Evolutionary conservation across 2,329 filamentous ascomycete species (phyloP).

Genomic region (Fusarium tuaranense): DNA sequence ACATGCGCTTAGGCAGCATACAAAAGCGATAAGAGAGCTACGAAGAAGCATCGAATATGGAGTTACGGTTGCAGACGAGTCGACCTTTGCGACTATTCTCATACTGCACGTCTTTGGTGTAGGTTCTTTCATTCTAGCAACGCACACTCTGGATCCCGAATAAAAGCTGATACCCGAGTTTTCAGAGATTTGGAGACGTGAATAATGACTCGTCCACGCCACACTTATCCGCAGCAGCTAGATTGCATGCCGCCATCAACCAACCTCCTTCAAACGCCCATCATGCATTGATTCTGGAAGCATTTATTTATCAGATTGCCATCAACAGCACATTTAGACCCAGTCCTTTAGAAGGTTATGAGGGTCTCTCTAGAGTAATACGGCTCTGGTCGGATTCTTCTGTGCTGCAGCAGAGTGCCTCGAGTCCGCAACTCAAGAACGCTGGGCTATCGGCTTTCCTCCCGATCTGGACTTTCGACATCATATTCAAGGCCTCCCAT

Average conservation of each 20-base stretch:
- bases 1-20: neutral
- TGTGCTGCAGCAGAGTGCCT: neutral
- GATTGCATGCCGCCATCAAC: neutral
- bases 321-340: neutral
- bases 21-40: neutral
- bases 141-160: rapidly evolving
- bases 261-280: neutral
- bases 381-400: neutral
- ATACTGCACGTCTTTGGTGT: neutral
- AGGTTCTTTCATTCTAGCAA: neutral
- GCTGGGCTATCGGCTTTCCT: neutral
- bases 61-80: neutral
- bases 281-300: neutral
- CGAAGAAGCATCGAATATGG: neutral
- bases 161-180: rapidly evolving
- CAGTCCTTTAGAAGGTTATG: neutral
- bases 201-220: neutral
- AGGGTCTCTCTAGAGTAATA: neutral
- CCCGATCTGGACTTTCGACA: neutral
- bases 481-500: neutral
- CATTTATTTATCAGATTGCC: neutral
- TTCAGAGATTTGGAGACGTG: neutral
- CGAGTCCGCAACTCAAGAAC: neutral
- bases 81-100: neutral
- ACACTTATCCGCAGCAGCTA: neutral